These are phyloP conservation scores for Dendrocalamus sinicus DNA, from an alignment of 176 grass and related monocot species.

Conservation along the genomic window DNA sequence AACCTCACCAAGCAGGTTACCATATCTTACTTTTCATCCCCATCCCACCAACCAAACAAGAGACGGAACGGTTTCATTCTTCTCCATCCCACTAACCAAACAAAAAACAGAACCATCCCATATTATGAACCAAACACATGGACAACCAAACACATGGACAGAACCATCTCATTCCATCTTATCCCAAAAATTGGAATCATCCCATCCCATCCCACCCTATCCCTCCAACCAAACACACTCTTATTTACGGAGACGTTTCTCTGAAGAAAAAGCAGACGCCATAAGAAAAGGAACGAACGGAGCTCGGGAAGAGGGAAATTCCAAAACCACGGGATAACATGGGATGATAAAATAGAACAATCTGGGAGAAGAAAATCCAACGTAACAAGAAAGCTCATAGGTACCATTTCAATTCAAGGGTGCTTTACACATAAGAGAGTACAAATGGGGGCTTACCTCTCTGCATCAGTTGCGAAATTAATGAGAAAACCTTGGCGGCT, in stretches of 20 bases:
- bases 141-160: too few species aligned
- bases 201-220: too few species aligned
- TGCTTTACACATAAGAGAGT: neutral
- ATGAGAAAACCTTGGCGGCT: neutral
- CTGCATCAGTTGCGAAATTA: neutral
- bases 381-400: slow-evolving; percentile 12
- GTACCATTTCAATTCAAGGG: neutral
- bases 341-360: neutral
- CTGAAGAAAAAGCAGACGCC: neutral
- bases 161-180: too few species aligned
- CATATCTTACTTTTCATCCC: too few species aligned
- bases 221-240: too few species aligned
- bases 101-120: too few species aligned
- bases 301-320: neutral
- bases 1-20: too few species aligned
- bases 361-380: slow-evolving; percentile 6
- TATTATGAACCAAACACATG: too few species aligned
- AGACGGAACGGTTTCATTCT: too few species aligned
- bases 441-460: neutral
- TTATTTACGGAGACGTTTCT: slow-evolving; percentile 18
- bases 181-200: too few species aligned
- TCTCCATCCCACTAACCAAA: too few species aligned
- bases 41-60: too few species aligned
- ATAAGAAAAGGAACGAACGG: neutral
- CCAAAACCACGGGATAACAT: neutral